Conservation (phyloP, 805 yeast genomes). For the Barnettozyma populi region DNA sequence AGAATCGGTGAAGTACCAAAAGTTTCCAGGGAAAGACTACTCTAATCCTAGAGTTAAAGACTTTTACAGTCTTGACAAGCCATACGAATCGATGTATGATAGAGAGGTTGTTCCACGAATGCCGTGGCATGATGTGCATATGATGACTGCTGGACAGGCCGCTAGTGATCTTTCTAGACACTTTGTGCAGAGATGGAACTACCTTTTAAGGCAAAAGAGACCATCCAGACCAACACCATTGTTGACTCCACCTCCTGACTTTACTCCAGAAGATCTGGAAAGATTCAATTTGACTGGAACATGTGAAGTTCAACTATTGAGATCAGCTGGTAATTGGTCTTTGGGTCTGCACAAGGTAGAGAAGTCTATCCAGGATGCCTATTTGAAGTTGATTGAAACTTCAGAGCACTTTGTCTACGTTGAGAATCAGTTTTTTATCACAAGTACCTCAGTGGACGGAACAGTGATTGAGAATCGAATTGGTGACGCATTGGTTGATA, state of each 20-base stretch:
- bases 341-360: constrained; percentile 82
- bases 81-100: constrained; percentile 90
- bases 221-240: constrained; percentile 93
- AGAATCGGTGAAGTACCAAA: constrained; percentile 42
- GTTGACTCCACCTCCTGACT: constrained; percentile 87
- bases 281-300: constrained; percentile 61
- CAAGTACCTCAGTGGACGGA: constrained; percentile 84
- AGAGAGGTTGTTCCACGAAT: constrained; percentile 77
- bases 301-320: constrained; percentile 83
- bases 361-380: constrained; percentile 88
- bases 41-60: constrained; percentile 93
- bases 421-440: constrained; percentile 92
- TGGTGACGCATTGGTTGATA: constrained; percentile 96
- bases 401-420: constrained; percentile 91
- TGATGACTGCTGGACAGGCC: constrained; percentile 89
- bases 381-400: constrained; percentile 81
- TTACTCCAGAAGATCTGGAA: constrained; percentile 64
- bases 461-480: constrained; percentile 79
- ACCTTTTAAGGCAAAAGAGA: constrained; percentile 82
- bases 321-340: constrained; percentile 94
- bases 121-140: constrained; percentile 99
- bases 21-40: constrained; percentile 95
- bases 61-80: constrained; percentile 72
- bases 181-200: constrained; percentile 97
- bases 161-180: constrained; percentile 92